Evolutionary conservation across 257 asterid species (phyloP), one percentile per base, ranked within the genome.

Genomic region (Thymus quinquecostatus): DNA sequence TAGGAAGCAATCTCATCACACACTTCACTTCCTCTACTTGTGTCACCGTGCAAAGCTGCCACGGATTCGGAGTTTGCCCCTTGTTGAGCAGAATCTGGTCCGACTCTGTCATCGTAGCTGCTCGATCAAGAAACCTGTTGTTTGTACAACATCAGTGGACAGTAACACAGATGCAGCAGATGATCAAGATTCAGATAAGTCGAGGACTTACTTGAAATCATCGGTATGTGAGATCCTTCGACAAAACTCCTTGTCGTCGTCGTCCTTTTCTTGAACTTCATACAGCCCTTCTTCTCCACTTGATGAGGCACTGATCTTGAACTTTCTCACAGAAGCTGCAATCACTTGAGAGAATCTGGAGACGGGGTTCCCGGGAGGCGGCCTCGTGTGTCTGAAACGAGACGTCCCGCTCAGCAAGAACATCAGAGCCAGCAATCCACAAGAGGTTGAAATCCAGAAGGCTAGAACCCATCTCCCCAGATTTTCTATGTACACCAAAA

Each of bases 1-100:
- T 88, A 29, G 97, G 97, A 5, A 91, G 81, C 29, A 91, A 79
- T 60, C 96, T 82, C 21, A 91, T 14, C 33, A 91, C 87, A 28
- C 97, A 86, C 77, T 91, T 91, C 4, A 85, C 96, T 84, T 91
- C 97, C 78, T 91, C 96, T 1, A 91, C 97, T 82, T 88, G 97
- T 27, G 97, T 85, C 2, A 89, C 80, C 32, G 92, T 85, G 58
- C 96, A 91, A 2, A 91, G 84, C 64, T 65, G 86, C 96, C 96
- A 91, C 9, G 88, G 88, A 70, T 86, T 87, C 10, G 88, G 91
- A 50, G 77, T 69, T 69, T 82, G 83, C 21, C 84, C 84, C 61
- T 83, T 82, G 44, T 34, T 81, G 71, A 85, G 41, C 58, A 76
- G 12, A 32, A 81, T 60, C 83, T 76, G 76, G 71, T 86, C 90